These are phyloP conservation scores for Vickermania ingenoplastis DNA, from an alignment of 208 protist species.

Conservation along the genomic window DNA sequence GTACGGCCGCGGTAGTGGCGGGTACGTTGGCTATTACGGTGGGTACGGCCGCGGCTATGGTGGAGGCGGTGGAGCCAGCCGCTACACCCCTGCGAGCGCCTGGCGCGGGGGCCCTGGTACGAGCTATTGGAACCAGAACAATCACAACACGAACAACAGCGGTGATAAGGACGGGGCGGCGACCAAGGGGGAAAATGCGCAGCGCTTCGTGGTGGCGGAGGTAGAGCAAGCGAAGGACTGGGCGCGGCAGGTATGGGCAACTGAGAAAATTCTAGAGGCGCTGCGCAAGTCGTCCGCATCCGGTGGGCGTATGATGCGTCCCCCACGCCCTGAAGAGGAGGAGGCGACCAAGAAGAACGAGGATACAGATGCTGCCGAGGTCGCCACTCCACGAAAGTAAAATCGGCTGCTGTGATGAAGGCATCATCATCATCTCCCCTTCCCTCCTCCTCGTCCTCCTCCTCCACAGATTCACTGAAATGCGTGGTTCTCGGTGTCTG, in stretches of 20 bases:
- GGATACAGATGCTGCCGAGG: no score
- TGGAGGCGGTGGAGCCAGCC: neutral
- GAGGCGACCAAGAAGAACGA: no score
- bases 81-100: neutral
- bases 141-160: neutral
- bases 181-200: constrained; percentile 3
- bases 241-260: constrained; percentile 5
- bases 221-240: neutral
- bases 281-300: neutral
- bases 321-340: neutral
- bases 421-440: no score
- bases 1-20: no score
- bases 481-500: no score
- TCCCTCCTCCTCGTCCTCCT: no score
- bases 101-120: neutral
- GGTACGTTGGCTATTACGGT: no score
- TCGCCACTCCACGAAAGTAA: no score
- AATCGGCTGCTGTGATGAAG: no score
- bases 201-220: constrained; percentile 10
- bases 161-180: no score
- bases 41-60: neutral
- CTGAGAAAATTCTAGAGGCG: constrained; percentile 10
- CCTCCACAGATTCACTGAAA: no score
- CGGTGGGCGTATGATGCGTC: neutral
- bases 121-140: neutral